Evolutionary conservation across 2,329 filamentous ascomycete genomes (phyloP).

Genomic region (Ophiostoma tasmaniense): DNA sequence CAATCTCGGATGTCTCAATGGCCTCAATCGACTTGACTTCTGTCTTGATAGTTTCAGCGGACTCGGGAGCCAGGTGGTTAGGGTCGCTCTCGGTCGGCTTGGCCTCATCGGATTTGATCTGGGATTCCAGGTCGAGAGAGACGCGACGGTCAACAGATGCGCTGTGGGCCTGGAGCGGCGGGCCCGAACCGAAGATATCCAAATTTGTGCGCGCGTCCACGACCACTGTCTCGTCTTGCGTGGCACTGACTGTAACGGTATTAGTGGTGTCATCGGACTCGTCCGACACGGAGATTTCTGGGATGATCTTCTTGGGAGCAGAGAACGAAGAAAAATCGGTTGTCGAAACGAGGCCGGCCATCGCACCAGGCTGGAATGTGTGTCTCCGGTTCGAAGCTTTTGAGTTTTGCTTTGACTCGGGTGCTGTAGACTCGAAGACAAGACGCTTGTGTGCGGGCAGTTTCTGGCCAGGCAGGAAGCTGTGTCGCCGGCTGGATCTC

Average conservation of each 20-base stretch:
- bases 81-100: background rate
- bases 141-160: background rate
- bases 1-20: background rate
- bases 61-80: background rate
- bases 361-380: conserved; percentile 13
- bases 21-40: background rate
- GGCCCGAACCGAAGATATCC: conserved; percentile 28
- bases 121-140: conserved; percentile 6
- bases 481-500: conserved; percentile 23
- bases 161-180: conserved; percentile 12
- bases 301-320: background rate
- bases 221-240: conserved; percentile 16
- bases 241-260: background rate
- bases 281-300: conserved; percentile 6
- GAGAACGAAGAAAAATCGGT: background rate
- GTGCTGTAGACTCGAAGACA: background rate
- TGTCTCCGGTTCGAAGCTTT: conserved; percentile 6
- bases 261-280: background rate
- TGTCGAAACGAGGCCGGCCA: background rate
- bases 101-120: background rate
- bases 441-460: background rate
- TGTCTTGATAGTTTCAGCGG: background rate
- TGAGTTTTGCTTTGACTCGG: background rate
- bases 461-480: conserved; percentile 15
- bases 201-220: conserved; percentile 29